Base-by-base conservation (phyloP, 345 rosid species). In the Ceriops tagal region DNA sequence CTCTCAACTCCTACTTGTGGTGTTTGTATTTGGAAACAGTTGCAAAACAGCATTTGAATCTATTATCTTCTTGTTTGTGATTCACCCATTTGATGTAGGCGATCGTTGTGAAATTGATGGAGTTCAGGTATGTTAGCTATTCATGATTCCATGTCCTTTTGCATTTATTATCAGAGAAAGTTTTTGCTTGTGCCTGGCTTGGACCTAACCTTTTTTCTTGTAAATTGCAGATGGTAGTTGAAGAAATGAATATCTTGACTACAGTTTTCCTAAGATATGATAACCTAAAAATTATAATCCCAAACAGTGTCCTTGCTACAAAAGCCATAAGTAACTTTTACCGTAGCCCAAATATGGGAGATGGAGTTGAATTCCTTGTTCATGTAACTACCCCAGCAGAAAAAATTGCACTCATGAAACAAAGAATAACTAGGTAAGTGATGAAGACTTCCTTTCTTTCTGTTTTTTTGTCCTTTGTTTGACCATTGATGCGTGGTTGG, bases 331-430 rank as follows among this genome's bases (percentile, higher is more conserved):
- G 81, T 13, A 82, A 82, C 73, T 77, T 65, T 47, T 86, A 86
- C 62, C 86, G 97, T 60, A 89, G 97, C 77, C 95, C 97, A 0
- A 89, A 89, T 64, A 91, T 91, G 97, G 78, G 88, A 26, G 95
- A 91, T 69, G 78, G 83, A 9, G 81, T 89, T 28, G 95, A 85
- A 71, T 91, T 91, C 82, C 64, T 84, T 3, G 72, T 91, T 21
- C 80, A 86, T 21, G 59, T 91, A 30, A 79, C 88, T 1, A 89
- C 95, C 18, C 79, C 92, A 31, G 76, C 82, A 9, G 91, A 88
- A 6, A 85, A 78, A 49, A 87, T 89, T 6, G 85, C 77, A 18
- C 68, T 67, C 52, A 83, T 91, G 56, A 89, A 80, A 72, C 78
- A 77, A 64, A 81, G 72, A 77, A 83, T 87, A 7, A 82, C 73